Percentiles rank a stretch among this genome's conserved stretches.
Evolutionary conservation across 306 rosid species (phyloP).

Genomic region (Quercus cerris): DNA sequence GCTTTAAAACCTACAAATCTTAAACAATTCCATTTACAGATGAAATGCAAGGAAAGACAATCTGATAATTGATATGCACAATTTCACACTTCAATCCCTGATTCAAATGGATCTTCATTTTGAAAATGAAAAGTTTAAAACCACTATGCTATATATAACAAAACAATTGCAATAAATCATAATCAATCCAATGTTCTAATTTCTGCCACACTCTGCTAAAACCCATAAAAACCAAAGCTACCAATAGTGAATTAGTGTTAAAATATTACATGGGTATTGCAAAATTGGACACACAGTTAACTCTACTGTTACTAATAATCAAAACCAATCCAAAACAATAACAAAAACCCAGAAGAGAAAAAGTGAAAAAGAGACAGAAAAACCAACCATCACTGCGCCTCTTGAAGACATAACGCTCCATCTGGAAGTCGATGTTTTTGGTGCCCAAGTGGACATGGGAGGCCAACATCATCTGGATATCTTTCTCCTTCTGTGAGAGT

Average conservation of each 20-base stretch:
- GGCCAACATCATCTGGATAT: constrained; percentile 85
- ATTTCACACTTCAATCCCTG: neutral
- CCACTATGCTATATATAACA: too few species aligned
- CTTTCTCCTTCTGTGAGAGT: constrained; percentile 77
- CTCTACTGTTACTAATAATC: too few species aligned
- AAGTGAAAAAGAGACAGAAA: too few species aligned
- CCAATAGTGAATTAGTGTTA: too few species aligned
- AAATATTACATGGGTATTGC: too few species aligned
- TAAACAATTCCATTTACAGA: too few species aligned
- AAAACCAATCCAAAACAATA: too few species aligned
- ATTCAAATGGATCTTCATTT: neutral
- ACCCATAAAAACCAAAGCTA: too few species aligned
- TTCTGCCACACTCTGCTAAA: too few species aligned
- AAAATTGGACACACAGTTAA: too few species aligned
- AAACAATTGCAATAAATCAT: too few species aligned
- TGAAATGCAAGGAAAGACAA: neutral
- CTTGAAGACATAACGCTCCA: constrained; percentile 92
- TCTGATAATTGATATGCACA: neutral
- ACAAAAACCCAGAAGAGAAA: neutral
- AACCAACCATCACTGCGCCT: constrained; percentile 76
- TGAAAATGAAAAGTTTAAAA: neutral
- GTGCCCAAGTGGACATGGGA: constrained; percentile 91
- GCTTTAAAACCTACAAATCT: neutral
- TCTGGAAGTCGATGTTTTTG: constrained; percentile 76
- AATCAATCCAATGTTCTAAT: too few species aligned